These are phyloP conservation scores for Coniochaeta pulveracea DNA, from an alignment of 2,329 filamentous ascomycete genomes.

Conservation along the genomic window DNA sequence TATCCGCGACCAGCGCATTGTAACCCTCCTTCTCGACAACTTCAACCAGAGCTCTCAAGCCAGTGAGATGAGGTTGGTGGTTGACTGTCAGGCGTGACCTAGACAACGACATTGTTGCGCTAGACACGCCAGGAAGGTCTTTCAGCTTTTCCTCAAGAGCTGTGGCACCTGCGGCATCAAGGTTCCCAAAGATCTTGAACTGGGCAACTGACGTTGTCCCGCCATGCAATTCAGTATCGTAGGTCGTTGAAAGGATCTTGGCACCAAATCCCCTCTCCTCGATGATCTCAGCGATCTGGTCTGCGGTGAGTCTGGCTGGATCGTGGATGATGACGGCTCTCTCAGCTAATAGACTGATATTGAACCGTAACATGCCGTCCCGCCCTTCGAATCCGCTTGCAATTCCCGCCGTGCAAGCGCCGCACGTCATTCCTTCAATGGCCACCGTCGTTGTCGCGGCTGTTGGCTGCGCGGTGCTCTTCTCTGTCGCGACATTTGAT, in stretches of 20 bases:
- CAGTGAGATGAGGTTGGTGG: slow-evolving; percentile 60
- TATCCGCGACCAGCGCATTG: slow-evolving; percentile 82
- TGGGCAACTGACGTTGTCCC: slow-evolving; percentile 46
- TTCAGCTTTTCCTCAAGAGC: slow-evolving; percentile 58
- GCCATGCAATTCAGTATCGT: slow-evolving; percentile 44
- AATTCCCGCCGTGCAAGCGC: slow-evolving; percentile 87
- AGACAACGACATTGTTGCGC: slow-evolving; percentile 62
- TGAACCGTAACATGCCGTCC: slow-evolving; percentile 76
- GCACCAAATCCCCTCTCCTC: slow-evolving; percentile 88
- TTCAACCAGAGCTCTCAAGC: slow-evolving; percentile 74
- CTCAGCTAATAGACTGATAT: slow-evolving; percentile 89
- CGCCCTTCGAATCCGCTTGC: slow-evolving; percentile 70
- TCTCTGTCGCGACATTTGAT: slow-evolving; percentile 18
- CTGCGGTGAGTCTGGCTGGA: slow-evolving; percentile 53
- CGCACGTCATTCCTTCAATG: slow-evolving; percentile 96
- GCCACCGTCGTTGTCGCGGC: slow-evolving; percentile 70
- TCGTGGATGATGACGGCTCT: slow-evolving; percentile 83
- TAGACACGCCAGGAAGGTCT: slow-evolving; percentile 57
- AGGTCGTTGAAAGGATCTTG: slow-evolving; percentile 64
- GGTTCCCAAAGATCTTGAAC: slow-evolving; percentile 75
- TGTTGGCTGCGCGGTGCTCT: slow-evolving; percentile 23
- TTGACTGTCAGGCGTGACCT: slow-evolving; percentile 64
- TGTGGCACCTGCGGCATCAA: slow-evolving; percentile 59
- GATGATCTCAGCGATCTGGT: slow-evolving; percentile 70
- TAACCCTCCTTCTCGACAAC: slow-evolving; percentile 70